Conservation (phyloP, 179 eudicot species). For the Amaranthus tricolor region DNA sequence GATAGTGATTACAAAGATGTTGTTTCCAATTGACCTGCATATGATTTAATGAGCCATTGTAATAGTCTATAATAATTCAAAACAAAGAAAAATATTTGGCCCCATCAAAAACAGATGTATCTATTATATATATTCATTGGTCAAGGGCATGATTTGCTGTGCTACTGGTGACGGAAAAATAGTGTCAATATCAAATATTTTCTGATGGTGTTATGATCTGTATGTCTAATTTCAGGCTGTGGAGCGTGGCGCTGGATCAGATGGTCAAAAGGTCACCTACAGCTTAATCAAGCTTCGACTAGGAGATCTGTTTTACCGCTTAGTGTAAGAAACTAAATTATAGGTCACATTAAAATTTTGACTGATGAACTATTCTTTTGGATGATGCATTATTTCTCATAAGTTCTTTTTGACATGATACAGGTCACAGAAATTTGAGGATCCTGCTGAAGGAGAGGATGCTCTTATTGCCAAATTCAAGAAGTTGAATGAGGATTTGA, state of each 20-base stretch:
- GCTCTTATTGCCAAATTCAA: slow-evolving; percentile 71
- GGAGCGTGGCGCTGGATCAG: slow-evolving; percentile 98
- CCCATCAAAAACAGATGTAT: neutral
- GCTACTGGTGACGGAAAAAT: neutral
- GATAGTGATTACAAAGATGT: too few relatives aligned
- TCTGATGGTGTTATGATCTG: slow-evolving; percentile 1
- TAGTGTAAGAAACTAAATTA: slow-evolving; percentile 65
- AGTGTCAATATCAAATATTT: neutral
- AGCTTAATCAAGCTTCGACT: slow-evolving; percentile 85
- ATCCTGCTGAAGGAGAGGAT: slow-evolving; percentile 97
- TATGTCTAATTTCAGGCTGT: slow-evolving; percentile 60
- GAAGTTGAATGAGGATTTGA: slow-evolving; percentile 79
- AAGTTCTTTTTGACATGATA: neutral
- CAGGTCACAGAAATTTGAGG: slow-evolving; percentile 99
- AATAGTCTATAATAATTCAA: too few relatives aligned
- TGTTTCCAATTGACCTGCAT: too few relatives aligned
- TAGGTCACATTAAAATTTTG: neutral
- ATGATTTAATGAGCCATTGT: too few relatives aligned
- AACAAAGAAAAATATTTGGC: too few relatives aligned
- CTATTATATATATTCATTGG: neutral
- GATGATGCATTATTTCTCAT: neutral
- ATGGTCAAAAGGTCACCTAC: slow-evolving; percentile 92
- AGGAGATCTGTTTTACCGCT: slow-evolving; percentile 91
- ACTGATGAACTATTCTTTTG: neutral
- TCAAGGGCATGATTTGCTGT: neutral